Base-by-base conservation (phyloP, 2,329 filamentous ascomycete genomes). In the Monilinia vaccinii-corymbosi region DNA sequence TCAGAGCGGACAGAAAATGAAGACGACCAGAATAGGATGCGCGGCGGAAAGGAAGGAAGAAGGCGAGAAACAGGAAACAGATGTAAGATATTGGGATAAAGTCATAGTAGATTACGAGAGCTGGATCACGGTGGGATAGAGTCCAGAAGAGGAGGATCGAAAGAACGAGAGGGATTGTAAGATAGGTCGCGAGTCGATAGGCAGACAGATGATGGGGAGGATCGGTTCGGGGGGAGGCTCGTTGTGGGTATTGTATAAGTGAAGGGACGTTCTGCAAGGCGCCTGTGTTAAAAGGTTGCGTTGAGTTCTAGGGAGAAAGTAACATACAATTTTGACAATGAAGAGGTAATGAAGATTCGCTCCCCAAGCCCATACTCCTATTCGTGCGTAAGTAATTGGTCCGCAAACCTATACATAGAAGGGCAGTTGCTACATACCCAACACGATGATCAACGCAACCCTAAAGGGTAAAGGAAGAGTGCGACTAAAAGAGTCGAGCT, bases 341-440 rank as follows among this genome's bases (percentile, higher is more conserved):
- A 87, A 81, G 62, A 97, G 85, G 75, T 90, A 92, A 72, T 97
- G 91, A 45, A 97, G 83, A 76, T 97, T 97, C 68, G 88, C 75
- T 66, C 87, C 91, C 91, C 93, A 99, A 72, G 90, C 91, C 93
- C 93, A 97, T 70, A 96, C 86, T 67, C 90, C 91, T 95, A 66
- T 62, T 61, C 51, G 44, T 23, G 31, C 49, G 60, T 68, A 51
- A 67, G 62, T 53, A 49, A 53, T 18, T 60, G 28, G 16, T 23
- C 59, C 44, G 45, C 53, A 57, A 31, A 25, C 32, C 8, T 11
- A 56, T 38, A 50, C 25, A 18, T 50, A 51, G 48, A 45, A 52
- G 21, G 11, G 31, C 4, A 52, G 32, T 32, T 5, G 42, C 80
- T 5, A 45, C 80, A 65, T 79, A 95, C 91, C 93, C 65, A 95